Base-by-base conservation (phyloP, 2,329 filamentous ascomycete species). In the Monosporascus sp. region DNA sequence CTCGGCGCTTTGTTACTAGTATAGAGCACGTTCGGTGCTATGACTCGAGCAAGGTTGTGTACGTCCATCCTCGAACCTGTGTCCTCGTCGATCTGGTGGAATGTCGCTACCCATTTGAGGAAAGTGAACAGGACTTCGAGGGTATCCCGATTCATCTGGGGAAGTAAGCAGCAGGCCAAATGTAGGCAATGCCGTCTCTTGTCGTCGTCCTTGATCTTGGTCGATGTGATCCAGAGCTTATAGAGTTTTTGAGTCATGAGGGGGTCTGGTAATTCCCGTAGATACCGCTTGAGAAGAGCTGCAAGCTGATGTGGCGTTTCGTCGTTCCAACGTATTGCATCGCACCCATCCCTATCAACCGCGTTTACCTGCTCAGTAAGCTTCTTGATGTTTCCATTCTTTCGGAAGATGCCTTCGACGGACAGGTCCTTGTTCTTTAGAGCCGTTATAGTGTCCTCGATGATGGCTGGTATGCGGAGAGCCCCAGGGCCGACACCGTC, bases 371-470 rank as follows among this genome's bases (percentile, higher is more conserved):
- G 78, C 57, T 96, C 92, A 62, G 89, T 90, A 45, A 97, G 79
- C 61, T 92, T 89, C 70, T 94, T 93, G 74, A 99, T 97, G 71
- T 97, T 99, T 63, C 94, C 94, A 65, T 97, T 99, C 80, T 99
- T 99, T 63, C 94, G 86, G 82, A 99, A 99, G 22, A 99, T 92
- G 64, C 94, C 94, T 71, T 99, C 94, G 1, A 99, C 91, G 2
- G 93, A 97, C 76, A 99, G 91, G 70, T 99, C 94, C 91, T 99
- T 97, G 72, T 93, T 94, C 63, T 92, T 86, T 90, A 99, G 96
- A 14, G 92, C 91, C 4, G 89, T 88, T 38, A 99, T 87, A 48
- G 93, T 86, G 68, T 97, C 93, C 65, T 97, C 93, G n/a, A 99
- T 82, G 50, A 99, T 79, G n/a, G 91, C 89, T 3, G 94, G 94